Conservation (phyloP, 2,329 filamentous ascomycete species). For the Pseudocercospora cruenta region DNA sequence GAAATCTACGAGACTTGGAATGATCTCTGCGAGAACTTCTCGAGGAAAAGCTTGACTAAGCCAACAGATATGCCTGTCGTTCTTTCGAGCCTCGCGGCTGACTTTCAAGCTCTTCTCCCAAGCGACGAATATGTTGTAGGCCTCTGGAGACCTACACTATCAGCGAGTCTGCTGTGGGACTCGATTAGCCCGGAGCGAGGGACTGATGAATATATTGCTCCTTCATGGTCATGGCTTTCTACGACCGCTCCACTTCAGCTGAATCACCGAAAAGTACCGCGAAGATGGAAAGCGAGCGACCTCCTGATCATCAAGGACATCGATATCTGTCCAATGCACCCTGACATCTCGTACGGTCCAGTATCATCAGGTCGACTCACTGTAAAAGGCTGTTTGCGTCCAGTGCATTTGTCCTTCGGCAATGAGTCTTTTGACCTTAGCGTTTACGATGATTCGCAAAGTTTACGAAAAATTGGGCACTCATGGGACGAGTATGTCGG, state of each 20-base stretch:
- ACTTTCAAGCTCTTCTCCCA: slow-evolving; percentile 4
- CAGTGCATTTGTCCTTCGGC: neutral
- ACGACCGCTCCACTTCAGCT: neutral
- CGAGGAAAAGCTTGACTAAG: neutral
- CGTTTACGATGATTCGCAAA: slow-evolving; percentile 9
- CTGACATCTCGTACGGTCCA: neutral
- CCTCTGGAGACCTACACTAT: neutral
- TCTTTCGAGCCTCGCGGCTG: neutral
- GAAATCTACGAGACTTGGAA: slow-evolving; percentile 10
- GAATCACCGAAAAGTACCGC: neutral
- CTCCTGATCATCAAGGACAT: slow-evolving; percentile 3
- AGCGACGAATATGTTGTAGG: neutral
- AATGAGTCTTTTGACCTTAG: neutral
- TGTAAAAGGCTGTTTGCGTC: neutral
- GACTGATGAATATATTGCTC: neutral
- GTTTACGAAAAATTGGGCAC: neutral
- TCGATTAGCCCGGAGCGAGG: neutral
- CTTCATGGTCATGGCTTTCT: slow-evolving; percentile 9
- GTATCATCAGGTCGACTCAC: neutral
- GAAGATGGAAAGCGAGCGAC: neutral
- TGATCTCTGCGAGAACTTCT: slow-evolving; percentile 2
- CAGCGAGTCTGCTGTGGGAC: neutral
- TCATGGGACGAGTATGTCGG: slow-evolving; percentile 1
- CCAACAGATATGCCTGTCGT: slow-evolving; percentile 8
- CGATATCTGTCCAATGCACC: neutral